Conservation (phyloP, 78 protist genomes). For the Dictyostelium citrinum region DNA sequence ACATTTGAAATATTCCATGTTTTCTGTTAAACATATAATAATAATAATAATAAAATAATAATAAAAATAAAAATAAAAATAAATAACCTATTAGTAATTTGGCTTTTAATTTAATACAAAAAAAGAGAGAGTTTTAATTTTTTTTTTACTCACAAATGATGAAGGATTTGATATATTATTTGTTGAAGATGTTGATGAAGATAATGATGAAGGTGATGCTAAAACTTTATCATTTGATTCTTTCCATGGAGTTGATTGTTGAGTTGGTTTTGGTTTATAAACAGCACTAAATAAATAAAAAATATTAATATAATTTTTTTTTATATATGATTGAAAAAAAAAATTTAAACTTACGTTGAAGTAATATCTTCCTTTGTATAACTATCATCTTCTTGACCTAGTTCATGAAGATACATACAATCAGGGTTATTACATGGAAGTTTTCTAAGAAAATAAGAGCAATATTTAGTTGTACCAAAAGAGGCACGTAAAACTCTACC, state of each 20-base stretch:
- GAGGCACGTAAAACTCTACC: constrained; percentile 85
- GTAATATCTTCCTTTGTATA: constrained; percentile 93
- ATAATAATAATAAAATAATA: background rate
- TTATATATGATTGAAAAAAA: background rate
- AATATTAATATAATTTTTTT: background rate
- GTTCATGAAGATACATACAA: constrained; percentile 97
- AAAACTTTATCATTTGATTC: constrained; percentile 6
- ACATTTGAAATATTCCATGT: constrained; percentile 56
- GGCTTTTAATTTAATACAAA: too few species aligned
- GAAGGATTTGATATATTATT: background rate
- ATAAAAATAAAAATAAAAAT: too few species aligned
- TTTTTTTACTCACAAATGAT: constrained; percentile 19
- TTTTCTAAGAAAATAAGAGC: constrained; percentile 89
- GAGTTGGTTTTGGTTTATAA: constrained; percentile 9
- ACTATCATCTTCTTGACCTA: constrained; percentile 86
- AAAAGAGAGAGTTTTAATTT: too few species aligned
- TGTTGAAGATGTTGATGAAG: constrained; percentile 6
- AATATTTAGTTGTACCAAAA: constrained; percentile 97
- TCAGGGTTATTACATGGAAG: constrained; percentile 92
- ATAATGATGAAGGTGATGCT: background rate
- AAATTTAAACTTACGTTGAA: background rate
- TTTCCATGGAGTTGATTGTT: constrained; percentile 10
- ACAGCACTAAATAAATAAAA: background rate
- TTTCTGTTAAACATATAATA: constrained; percentile 7
- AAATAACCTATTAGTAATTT: background rate